Evolutionary conservation across 441 rosid genomes (phyloP), one percentile per base, ranked within the genome.

Genomic region (Macaranga tanarius): DNA sequence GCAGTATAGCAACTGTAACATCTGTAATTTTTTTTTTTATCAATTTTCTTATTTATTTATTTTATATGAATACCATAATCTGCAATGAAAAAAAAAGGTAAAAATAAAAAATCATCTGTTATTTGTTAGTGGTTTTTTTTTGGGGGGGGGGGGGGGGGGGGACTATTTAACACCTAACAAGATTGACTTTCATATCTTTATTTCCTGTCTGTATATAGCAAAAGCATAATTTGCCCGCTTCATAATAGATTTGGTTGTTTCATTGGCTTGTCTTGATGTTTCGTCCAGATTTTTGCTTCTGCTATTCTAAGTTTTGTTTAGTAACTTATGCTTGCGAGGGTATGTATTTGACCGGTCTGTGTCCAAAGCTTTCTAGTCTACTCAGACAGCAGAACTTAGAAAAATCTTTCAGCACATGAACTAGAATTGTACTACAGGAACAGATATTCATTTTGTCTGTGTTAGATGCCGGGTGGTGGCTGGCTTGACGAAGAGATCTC

Each of bases 1-100:
- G 65, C 59, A 19, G 69, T 75, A 71, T 76, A 79, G 81, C 80
- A 81, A 71, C 76, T 84, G 87, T 83, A 83, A 81, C 75, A 77
- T 77, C 52, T 64, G 56, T 67, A 52, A 19, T 60, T 60, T 57
- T 67, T 47, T 74, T 75, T 74, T 76, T 25, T 26, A 44, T 62
- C 68, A 71, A 20, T 73, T 63, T 56, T 75, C 57, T 68, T 59
- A 57, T 50, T 44, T 67, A 38, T 73, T 71, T 22, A 2, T 38
- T 26, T 71, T 26, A 52, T 54, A 73, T 57, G 54, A 55, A 65
- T 51, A 57, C 68, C 76, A 67, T 75, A 58, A 68, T 69, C 61
- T 73, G 61, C 75, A 62, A 28, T 26, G 73, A 62, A 71, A 38
- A 66, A 28, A 7, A 9, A 47, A 70, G 23, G 16, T 62, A 72